Conservation (phyloP, 2,329 filamentous ascomycete species). For the Aspergillus clavatus region DNA sequence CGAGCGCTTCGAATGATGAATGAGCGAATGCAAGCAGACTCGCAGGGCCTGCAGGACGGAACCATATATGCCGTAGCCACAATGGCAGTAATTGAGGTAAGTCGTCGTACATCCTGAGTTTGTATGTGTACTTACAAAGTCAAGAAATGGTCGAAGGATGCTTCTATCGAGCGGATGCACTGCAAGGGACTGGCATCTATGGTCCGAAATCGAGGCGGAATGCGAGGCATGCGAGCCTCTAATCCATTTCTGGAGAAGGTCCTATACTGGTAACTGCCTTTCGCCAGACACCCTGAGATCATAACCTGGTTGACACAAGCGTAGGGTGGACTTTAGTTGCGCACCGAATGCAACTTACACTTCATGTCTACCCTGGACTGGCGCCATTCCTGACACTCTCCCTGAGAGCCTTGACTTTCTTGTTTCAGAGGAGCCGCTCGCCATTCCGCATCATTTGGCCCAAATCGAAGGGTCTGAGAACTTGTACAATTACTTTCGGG, state of each 20-base stretch:
- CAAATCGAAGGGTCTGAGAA: conserved; percentile 15
- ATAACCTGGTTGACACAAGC: conserved; percentile 2
- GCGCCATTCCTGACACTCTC: conserved; percentile 18
- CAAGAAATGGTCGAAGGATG: conserved; percentile 34
- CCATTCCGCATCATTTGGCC: conserved; percentile 9
- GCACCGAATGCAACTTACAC: conserved; percentile 27
- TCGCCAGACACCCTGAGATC: background rate
- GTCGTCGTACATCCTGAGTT: background rate
- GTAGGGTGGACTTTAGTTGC: conserved; percentile 31
- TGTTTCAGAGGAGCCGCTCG: conserved; percentile 18
- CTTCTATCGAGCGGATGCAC: conserved; percentile 27
- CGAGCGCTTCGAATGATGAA: conserved; percentile 28
- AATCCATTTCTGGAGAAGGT: conserved; percentile 28
- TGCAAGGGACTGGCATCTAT: conserved; percentile 26
- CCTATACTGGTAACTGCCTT: conserved; percentile 27
- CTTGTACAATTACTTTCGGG: conserved; percentile 18
- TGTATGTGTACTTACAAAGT: conserved; percentile 10
- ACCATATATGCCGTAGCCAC: conserved; percentile 31
- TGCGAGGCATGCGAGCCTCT: conserved; percentile 24
- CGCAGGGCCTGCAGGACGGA: conserved; percentile 22
- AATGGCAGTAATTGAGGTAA: conserved; percentile 32
- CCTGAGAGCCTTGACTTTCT: conserved; percentile 22
- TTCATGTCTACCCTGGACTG: conserved; percentile 27
- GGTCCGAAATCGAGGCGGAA: conserved; percentile 27
- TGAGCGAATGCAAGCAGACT: conserved; percentile 24